These are phyloP conservation scores for Kwoniella dendrophila DNA, from an alignment of 768 basidiomycete genomes.

Conservation along the genomic window DNA sequence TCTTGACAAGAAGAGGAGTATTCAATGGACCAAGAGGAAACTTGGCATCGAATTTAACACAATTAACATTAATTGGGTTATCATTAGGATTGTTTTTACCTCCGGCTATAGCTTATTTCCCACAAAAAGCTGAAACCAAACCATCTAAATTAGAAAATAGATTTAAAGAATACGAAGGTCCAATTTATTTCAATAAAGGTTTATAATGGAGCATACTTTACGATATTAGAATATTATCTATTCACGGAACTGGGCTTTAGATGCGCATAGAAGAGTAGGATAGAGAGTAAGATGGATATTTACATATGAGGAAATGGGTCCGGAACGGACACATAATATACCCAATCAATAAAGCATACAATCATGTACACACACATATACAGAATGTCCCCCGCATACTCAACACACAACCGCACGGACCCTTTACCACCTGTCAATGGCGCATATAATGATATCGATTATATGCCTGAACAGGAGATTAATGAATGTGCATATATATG, in stretches of 20 bases:
- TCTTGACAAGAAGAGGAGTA: constrained; percentile 51
- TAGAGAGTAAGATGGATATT: no score
- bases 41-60: constrained; percentile 43
- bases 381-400: background rate
- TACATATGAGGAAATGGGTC: no score
- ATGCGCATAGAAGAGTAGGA: background rate
- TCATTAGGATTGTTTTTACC: constrained; percentile 58
- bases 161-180: constrained; percentile 40
- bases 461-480: no score
- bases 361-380: background rate
- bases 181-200: constrained; percentile 59
- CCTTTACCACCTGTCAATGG: background rate
- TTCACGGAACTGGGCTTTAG: constrained; percentile 2
- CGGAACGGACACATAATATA: no score
- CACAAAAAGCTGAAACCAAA: constrained; percentile 54
- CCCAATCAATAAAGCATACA: background rate
- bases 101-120: constrained; percentile 58
- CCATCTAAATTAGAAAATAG: constrained; percentile 55
- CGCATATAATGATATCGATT: background rate
- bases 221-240: background rate
- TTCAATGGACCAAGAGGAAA: constrained; percentile 55
- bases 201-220: constrained; percentile 28
- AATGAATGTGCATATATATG: no score
- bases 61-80: constrained; percentile 56
- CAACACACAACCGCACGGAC: background rate